Percentiles rank a stretch among this genome's conserved stretches.
Conservation (phyloP, 2,329 filamentous ascomycete genomes). For the Epichloe brachyelytri region DNA sequence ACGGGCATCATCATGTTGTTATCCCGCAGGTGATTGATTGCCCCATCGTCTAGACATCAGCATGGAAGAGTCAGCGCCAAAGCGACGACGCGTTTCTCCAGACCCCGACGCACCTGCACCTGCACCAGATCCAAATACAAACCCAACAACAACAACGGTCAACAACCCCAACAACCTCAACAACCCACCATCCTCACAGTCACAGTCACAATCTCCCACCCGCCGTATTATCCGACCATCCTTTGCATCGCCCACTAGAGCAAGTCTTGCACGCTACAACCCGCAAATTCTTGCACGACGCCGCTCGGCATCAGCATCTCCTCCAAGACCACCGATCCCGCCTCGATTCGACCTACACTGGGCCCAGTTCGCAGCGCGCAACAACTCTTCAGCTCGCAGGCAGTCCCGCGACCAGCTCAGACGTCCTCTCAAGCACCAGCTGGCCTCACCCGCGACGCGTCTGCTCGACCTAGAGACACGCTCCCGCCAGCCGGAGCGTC, state of each 20-base stretch:
- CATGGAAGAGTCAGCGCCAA: constrained; percentile 45
- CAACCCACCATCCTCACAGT: constrained; percentile 5
- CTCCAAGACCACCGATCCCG: constrained; percentile 11
- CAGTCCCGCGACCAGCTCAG: neutral
- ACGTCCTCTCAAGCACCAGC: neutral
- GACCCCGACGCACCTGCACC: neutral
- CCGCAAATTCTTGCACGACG: constrained; percentile 41
- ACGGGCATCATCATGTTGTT: constrained; percentile 4
- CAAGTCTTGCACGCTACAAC: constrained; percentile 49
- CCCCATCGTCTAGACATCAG: neutral
- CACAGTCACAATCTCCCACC: constrained; percentile 3
- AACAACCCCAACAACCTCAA: neutral
- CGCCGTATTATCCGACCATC: constrained; percentile 33
- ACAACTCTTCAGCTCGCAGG: neutral
- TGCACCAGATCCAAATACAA: neutral
- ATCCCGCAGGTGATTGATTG: neutral
- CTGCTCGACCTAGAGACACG: constrained; percentile 10
- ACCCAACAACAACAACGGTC: neutral
- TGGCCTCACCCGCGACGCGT: constrained; percentile 12
- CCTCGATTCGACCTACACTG: neutral
- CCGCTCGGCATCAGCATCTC: constrained; percentile 24
- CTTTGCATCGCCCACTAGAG: constrained; percentile 54
- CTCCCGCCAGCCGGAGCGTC: constrained; percentile 4
- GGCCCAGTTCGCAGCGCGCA: constrained; percentile 1
- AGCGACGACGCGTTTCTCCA: constrained; percentile 22